Conservation (phyloP, 805 yeast genomes). For the Metschnikowia bowlesiae region DNA sequence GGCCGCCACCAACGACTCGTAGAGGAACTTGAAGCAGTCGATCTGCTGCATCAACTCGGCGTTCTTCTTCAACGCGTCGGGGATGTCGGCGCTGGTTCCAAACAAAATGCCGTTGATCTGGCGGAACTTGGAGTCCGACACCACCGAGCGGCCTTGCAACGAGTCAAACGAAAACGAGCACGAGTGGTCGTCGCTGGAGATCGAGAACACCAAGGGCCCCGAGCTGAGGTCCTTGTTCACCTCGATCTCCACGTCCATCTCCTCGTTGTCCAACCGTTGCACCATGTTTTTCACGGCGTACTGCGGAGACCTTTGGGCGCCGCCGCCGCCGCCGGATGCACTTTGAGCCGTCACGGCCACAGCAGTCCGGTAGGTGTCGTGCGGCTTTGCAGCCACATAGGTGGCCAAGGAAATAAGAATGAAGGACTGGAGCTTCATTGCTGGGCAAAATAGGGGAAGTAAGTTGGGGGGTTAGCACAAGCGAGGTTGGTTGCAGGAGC, state of each 20-base stretch:
- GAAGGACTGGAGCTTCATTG: background rate
- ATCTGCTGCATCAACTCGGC: conserved; percentile 3
- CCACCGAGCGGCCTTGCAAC: background rate
- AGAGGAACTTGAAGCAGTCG: conserved; percentile 3
- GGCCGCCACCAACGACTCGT: conserved; percentile 1
- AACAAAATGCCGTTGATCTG: conserved; percentile 3
- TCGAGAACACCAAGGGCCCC: conserved; percentile 3
- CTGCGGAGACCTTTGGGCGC: background rate
- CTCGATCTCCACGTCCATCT: background rate
- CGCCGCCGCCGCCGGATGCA: background rate
- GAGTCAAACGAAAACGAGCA: conserved; percentile 4
- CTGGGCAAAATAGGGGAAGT: background rate
- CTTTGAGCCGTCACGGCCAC: background rate
- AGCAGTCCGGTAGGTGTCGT: background rate
- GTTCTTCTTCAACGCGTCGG: background rate
- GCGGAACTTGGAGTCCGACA: conserved; percentile 1
- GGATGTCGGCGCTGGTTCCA: conserved; percentile 1
- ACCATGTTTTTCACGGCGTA: background rate
- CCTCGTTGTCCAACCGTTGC: background rate
- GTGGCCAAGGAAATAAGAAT: background rate
- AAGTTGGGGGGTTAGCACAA: background rate
- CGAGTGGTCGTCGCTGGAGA: conserved; percentile 1
- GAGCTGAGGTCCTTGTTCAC: background rate
- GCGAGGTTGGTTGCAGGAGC: background rate
- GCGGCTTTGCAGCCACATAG: background rate